These are phyloP conservation scores for Gentiana macrophylla DNA, from an alignment of 257 asterid species.

Conservation along the genomic window DNA sequence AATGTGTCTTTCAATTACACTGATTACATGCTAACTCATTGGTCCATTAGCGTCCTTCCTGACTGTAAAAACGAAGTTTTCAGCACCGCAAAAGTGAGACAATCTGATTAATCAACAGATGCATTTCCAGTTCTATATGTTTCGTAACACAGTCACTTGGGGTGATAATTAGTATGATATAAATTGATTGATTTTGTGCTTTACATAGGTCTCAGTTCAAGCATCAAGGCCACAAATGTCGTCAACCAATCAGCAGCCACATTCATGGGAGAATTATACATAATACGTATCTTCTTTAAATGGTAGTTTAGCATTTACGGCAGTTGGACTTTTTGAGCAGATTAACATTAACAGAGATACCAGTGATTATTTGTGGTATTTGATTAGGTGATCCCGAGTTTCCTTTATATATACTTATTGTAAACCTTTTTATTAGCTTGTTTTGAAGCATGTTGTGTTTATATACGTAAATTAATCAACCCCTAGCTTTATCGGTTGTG, in stretches of 20 bases:
- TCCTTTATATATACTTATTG: too few species aligned
- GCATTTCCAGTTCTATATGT: not conserved
- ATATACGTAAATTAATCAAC: too few species aligned
- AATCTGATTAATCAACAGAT: not conserved
- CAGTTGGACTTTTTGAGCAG: slow-evolving; percentile 52
- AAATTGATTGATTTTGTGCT: slow-evolving; percentile 3
- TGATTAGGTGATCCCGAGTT: slow-evolving; percentile 31
- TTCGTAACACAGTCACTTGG: not conserved
- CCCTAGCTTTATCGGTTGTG: too few species aligned
- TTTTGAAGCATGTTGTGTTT: too few species aligned
- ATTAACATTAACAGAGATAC: slow-evolving; percentile 49
- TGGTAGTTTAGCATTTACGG: slow-evolving; percentile 28
- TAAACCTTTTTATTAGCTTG: too few species aligned
- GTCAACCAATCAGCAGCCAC: slow-evolving; percentile 21
- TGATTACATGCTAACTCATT: slow-evolving; percentile 52
- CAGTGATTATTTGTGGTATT: slow-evolving; percentile 68
- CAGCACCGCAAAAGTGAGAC: slow-evolving; percentile 50
- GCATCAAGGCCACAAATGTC: slow-evolving; percentile 34
- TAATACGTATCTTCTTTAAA: slow-evolving; percentile 35
- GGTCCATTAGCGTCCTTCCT: slow-evolving; percentile 73
- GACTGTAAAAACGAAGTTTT: slow-evolving; percentile 51
- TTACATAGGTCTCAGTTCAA: slow-evolving; percentile 33
- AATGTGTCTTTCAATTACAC: slow-evolving; percentile 34
- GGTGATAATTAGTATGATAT: not conserved
- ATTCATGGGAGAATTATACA: slow-evolving; percentile 43